A percentile compares a stretch with the other conserved stretches of the same genome.
Conservation (phyloP, 2,329 filamentous ascomycete genomes). For the Diaporthe longicolla region DNA sequence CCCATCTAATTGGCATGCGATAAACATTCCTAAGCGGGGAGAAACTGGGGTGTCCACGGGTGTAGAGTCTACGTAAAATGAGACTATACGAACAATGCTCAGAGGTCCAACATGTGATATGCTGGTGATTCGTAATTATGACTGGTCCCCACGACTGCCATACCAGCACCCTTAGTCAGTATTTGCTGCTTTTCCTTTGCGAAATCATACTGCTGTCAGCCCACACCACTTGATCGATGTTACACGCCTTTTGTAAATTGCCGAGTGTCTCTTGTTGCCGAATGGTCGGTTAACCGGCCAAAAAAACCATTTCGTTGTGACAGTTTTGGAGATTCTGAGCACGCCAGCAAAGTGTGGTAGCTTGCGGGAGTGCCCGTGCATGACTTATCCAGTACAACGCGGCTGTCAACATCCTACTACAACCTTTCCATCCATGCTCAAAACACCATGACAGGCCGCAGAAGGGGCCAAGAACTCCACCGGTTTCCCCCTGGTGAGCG, state of each 20-base stretch:
- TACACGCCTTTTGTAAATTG: background rate
- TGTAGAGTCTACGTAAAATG: slow-evolving; percentile 27
- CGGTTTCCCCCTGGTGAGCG: slow-evolving; percentile 67
- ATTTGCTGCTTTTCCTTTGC: no score
- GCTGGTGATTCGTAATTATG: slow-evolving; percentile 39
- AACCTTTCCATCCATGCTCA: background rate
- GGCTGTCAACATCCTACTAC: background rate
- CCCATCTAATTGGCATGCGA: slow-evolving; percentile 36
- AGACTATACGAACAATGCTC: slow-evolving; percentile 7
- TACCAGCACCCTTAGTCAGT: background rate
- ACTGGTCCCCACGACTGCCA: slow-evolving; percentile 21
- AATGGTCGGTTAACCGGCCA: background rate
- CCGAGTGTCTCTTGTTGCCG: background rate
- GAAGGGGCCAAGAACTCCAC: slow-evolving; percentile 57
- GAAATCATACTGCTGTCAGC: background rate
- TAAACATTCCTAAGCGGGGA: slow-evolving; percentile 17
- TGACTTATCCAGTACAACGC: background rate
- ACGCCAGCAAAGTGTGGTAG: background rate
- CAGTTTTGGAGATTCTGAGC: background rate
- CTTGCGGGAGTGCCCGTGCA: slow-evolving; percentile 27
- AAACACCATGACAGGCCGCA: slow-evolving; percentile 54
- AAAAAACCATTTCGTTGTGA: background rate
- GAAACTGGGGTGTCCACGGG: slow-evolving; percentile 11
- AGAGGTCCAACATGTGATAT: background rate
- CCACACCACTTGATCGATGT: no score